A percentile compares a stretch with the other conserved stretches of the same genome.
Evolutionary conservation across 805 yeast genomes (phyloP).

Genomic region (Lipomyces chichibuensis): DNA sequence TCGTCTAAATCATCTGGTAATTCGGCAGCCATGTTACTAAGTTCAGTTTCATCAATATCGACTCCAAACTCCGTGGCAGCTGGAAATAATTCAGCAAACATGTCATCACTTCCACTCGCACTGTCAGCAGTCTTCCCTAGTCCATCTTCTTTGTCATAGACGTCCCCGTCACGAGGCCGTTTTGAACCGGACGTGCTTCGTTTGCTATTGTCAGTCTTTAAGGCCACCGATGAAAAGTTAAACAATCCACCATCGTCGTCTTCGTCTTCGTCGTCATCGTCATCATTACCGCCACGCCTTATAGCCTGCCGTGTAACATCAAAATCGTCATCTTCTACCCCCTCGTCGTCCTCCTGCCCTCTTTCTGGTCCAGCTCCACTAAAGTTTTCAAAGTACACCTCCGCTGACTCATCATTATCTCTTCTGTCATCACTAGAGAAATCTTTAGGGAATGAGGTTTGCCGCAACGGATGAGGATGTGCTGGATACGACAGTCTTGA

Average conservation of each 20-base stretch:
- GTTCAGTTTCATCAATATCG: neutral
- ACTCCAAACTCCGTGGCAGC: slow-evolving; percentile 22
- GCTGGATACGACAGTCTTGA: slow-evolving; percentile 1
- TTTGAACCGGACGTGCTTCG: neutral
- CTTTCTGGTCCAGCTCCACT: neutral
- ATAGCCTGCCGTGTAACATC: slow-evolving; percentile 25
- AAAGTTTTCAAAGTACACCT: neutral
- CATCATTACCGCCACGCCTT: slow-evolving; percentile 15
- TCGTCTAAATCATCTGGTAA: neutral
- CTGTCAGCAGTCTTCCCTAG: neutral
- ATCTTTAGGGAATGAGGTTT: slow-evolving; percentile 23
- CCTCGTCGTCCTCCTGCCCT: slow-evolving; percentile 16
- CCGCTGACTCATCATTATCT: slow-evolving; percentile 8
- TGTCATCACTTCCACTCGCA: slow-evolving; percentile 5
- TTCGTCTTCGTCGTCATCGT: slow-evolving; percentile 21
- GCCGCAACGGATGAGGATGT: slow-evolving; percentile 31
- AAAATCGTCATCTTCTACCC: slow-evolving; percentile 37
- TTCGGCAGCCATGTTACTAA: neutral
- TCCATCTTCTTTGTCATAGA: neutral
- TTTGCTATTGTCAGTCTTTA: neutral
- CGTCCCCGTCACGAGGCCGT: neutral
- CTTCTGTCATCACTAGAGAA: slow-evolving; percentile 13
- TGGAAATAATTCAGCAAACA: slow-evolving; percentile 17
- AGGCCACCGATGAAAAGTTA: slow-evolving; percentile 11
- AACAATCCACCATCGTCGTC: slow-evolving; percentile 22